Conservation (phyloP, 495 filamentous ascomycete genomes). For the Talaromyces liani region DNA sequence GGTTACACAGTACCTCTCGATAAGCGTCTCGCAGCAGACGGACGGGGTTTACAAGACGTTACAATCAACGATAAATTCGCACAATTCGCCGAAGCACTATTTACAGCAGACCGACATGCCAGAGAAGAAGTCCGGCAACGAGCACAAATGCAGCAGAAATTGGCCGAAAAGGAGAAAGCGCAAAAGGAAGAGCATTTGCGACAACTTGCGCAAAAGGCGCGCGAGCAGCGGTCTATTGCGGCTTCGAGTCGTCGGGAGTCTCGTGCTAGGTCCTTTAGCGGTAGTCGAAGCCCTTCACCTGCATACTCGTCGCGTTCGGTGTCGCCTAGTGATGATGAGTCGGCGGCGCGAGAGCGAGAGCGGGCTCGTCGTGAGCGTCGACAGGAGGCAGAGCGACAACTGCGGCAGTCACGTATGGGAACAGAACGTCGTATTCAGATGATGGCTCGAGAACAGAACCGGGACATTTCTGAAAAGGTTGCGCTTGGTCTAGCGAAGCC, state of each 20-base stretch:
- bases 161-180: slow-evolving; percentile 93
- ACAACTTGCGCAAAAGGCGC: slow-evolving; percentile 80
- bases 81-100: slow-evolving; percentile 88
- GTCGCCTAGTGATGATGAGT: slow-evolving; percentile 53
- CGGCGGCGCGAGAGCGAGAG: slow-evolving; percentile 62
- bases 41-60: slow-evolving; percentile 85
- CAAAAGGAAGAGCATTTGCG: slow-evolving; percentile 93
- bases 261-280: slow-evolving; percentile 34
- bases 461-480: slow-evolving; percentile 97
- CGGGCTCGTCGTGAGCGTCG: slow-evolving; percentile 69
- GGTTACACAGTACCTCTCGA: slow-evolving; percentile 96
- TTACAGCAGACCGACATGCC: slow-evolving; percentile 90
- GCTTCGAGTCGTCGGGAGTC: slow-evolving; percentile 36
- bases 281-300: slow-evolving; percentile 44
- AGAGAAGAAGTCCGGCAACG: slow-evolving; percentile 91
- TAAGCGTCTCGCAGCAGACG: slow-evolving; percentile 94
- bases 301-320: slow-evolving; percentile 53
- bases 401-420: slow-evolving; percentile 93
- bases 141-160: slow-evolving; percentile 88
- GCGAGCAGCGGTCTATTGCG: slow-evolving; percentile 63
- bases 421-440: slow-evolving; percentile 82
- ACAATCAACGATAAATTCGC: slow-evolving; percentile 99
- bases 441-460: slow-evolving; percentile 89
- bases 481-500: slow-evolving; percentile 93
- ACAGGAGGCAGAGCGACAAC: slow-evolving; percentile 76